Evolutionary conservation across 345 rosid species (phyloP), one percentile per base, ranked within the genome.

Genomic region (Salix caprea): DNA sequence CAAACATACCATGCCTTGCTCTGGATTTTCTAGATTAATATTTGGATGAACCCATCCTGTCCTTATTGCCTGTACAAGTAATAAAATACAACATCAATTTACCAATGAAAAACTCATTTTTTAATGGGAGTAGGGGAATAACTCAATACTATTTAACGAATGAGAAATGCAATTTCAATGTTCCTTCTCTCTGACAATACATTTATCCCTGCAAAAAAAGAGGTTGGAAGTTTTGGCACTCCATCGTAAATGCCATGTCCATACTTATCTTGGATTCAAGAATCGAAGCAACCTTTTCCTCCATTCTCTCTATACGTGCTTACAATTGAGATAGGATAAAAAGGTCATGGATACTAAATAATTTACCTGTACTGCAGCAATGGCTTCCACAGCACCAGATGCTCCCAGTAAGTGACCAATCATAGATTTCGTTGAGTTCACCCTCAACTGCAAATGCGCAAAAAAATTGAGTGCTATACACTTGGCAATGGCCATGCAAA

Each of bases 31-130:
- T 30, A 93, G 89, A 80, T 95, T 95, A 86, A 95, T 80, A 81
- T 93, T 93, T 69, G 99, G 99, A 86, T 95, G 99, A 82, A 93
- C 86, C 97, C 97, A 95, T 54, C 99, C 97, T 13, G 96, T 93
- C 70, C 83, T 81, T 89, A 95, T 95, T 74, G 99, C 99, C 97
- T 94, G 77, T 46, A 67, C 66, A 69, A 48, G 62, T 68, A 70
- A 75, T 24, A 71, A 60, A 70, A 78, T 62, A 80, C 34, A 48
- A 66, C 21, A 61, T 68, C 32, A 69, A 12, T 23, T 23, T 80
- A 72, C 42, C 30, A 36, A 58, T 18, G 71, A 32, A 13, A 28
- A 21, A 37, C 44, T 32, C 37, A 48, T 19, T 67, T 12, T 30
- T 0, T 4, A 26, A n/a, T 34, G 4, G 40, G 44, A 4, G 46